Evolutionary conservation across 352 stramenopile genomes (phyloP).

Genomic region (Phytophthora kernoviae): DNA sequence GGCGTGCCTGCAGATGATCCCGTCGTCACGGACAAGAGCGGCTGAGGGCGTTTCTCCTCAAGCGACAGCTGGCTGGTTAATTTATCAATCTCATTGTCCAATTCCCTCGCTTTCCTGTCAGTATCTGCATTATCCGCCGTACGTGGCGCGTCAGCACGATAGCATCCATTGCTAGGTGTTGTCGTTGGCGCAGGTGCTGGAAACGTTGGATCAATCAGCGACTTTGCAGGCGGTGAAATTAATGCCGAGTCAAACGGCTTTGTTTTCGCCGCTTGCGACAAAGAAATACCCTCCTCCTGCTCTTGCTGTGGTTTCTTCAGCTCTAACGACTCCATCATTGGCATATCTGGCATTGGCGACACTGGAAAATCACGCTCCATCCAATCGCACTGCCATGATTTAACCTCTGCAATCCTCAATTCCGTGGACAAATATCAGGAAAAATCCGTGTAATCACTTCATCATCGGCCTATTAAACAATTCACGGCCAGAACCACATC

Average conservation of each 20-base stretch:
- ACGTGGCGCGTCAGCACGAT: constrained; percentile 4
- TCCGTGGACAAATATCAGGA: constrained; percentile 79
- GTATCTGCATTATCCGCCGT: neutral
- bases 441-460: constrained; percentile 75
- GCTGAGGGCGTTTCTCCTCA: constrained; percentile 49
- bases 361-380: constrained; percentile 52
- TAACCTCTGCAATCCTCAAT: constrained; percentile 80
- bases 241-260: neutral
- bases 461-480: constrained; percentile 39
- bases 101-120: constrained; percentile 21
- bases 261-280: constrained; percentile 8
- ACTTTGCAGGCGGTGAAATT: neutral
- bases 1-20: constrained; percentile 13
- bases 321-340: neutral
- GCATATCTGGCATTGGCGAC: constrained; percentile 6
- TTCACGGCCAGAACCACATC: neutral
- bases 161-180: constrained; percentile 12
- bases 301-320: constrained; percentile 1
- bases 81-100: constrained; percentile 47
- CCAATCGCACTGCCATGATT: constrained; percentile 80
- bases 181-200: neutral
- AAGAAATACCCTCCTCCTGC: constrained; percentile 7
- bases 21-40: constrained; percentile 8
- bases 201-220: neutral
- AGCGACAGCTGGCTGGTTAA: constrained; percentile 48